These are phyloP conservation scores for Hypoxylon rickii DNA, from an alignment of 495 filamentous ascomycete genomes.

Conservation along the genomic window DNA sequence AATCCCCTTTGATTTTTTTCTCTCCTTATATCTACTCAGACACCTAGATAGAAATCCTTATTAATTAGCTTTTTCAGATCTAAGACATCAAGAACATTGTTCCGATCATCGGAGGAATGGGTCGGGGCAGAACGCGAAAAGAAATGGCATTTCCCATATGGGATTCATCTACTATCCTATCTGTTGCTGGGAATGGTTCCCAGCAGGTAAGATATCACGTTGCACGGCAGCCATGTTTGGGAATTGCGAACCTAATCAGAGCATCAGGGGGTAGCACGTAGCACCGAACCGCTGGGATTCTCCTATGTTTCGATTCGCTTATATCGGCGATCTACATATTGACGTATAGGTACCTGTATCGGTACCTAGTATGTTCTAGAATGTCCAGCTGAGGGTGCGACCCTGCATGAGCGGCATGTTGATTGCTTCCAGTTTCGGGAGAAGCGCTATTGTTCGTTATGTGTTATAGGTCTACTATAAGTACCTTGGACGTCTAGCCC, in stretches of 20 bases:
- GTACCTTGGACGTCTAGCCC: too few relatives aligned
- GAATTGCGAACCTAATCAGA: constrained; percentile 25
- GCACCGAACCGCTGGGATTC: constrained; percentile 12
- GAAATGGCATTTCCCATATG: constrained; percentile 9
- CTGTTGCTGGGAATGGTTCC: not conserved
- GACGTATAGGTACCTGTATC: too few relatives aligned
- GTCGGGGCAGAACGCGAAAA: too few relatives aligned
- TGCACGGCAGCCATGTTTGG: constrained; percentile 8
- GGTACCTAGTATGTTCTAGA: too few relatives aligned
- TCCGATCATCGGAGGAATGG: too few relatives aligned
- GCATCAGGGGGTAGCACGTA: constrained; percentile 25
- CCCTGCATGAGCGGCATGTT: constrained; percentile 24
- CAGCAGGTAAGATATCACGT: too few relatives aligned
- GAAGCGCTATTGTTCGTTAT: constrained; percentile 15
- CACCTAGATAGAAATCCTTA: too few relatives aligned
- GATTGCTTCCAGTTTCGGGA: constrained; percentile 19
- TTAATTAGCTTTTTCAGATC: too few relatives aligned
- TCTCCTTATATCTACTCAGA: too few relatives aligned
- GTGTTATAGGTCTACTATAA: too few relatives aligned
- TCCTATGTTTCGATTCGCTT: constrained; percentile 6
- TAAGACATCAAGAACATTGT: too few relatives aligned
- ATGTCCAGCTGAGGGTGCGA: constrained; percentile 20
- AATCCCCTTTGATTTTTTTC: too few relatives aligned
- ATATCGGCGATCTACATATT: constrained; percentile 15
- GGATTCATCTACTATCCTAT: not conserved